Percentiles rank a stretch among this genome's conserved stretches.
Conservation (phyloP, 2,329 filamentous ascomycete species). For the Zasmidium cellare region DNA sequence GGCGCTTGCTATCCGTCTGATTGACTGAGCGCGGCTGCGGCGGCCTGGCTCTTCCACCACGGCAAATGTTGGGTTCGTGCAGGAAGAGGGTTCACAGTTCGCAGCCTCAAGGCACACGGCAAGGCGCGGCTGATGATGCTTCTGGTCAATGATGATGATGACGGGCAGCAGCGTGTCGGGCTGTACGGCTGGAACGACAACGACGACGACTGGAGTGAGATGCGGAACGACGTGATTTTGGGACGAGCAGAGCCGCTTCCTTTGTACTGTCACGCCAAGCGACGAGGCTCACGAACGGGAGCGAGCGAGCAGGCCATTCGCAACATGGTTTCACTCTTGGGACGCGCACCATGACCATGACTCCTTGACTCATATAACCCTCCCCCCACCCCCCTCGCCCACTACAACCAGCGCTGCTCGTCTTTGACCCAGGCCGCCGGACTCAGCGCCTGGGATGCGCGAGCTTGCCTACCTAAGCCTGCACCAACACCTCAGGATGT, state of each 20-base stretch:
- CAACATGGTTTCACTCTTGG: constrained; percentile 11
- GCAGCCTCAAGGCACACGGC: constrained; percentile 4
- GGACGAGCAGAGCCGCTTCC: constrained; percentile 13
- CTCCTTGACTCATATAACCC: constrained; percentile 22
- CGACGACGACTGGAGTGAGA: not conserved
- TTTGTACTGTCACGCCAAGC: constrained; percentile 13
- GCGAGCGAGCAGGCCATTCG: constrained; percentile 6
- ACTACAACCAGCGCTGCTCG: too few species aligned
- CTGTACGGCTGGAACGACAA: not conserved
- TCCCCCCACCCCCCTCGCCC: constrained; percentile 12
- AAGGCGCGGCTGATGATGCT: not conserved
- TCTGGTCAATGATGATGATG: not conserved
- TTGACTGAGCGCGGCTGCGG: constrained; percentile 17
- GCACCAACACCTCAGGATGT: not conserved
- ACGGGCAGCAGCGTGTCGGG: not conserved
- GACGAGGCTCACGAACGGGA: not conserved
- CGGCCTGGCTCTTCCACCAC: not conserved
- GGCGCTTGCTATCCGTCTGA: constrained; percentile 13
- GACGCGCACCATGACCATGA: constrained; percentile 17
- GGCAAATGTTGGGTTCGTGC: constrained; percentile 14
- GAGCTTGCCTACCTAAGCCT: not conserved
- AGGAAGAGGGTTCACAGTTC: constrained; percentile 18
- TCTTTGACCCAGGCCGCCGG: constrained; percentile 20
- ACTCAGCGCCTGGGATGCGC: not conserved
- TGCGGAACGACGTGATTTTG: not conserved